Percentiles rank a stretch among this genome's conserved stretches.
phyloP scores from a whole-genome alignment of 1,284 basidiomycete species.

The Phellopilus nigrolimitatus region DNA sequence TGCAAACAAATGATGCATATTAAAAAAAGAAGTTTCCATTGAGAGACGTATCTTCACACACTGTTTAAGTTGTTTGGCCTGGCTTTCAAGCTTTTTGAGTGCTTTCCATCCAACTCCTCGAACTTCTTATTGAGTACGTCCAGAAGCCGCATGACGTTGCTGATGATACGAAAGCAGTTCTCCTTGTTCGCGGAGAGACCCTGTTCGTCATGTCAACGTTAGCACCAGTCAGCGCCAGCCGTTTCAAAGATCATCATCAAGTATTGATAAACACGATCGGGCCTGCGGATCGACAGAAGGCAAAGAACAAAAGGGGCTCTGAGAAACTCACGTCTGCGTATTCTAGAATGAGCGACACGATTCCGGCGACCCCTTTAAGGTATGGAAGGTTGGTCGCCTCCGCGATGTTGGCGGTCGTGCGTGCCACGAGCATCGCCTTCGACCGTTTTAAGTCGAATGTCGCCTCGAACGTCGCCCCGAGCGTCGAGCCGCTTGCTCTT shows the following conservation, averaged over 20 bases:
- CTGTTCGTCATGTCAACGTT: not conserved
- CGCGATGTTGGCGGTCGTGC: not conserved
- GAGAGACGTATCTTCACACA: not conserved
- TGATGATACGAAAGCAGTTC: constrained; percentile 4
- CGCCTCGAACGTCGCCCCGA: not conserved
- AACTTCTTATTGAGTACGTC: not conserved
- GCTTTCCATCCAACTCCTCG: not conserved
- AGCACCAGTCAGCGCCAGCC: not conserved
- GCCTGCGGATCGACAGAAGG: not conserved
- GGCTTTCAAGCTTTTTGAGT: not conserved
- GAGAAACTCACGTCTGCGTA: constrained; percentile 4
- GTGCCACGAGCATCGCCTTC: not conserved
- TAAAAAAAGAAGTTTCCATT: too few species aligned
- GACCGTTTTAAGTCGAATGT: not conserved
- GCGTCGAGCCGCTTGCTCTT: not conserved
- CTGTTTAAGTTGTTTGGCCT: not conserved
- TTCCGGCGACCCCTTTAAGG: constrained; percentile 5
- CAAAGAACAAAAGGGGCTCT: not conserved
- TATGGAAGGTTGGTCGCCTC: constrained; percentile 10
- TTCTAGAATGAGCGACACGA: constrained; percentile 4
- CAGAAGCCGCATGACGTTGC: not conserved
- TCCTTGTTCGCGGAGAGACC: constrained; percentile 6
- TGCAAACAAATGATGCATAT: not conserved
- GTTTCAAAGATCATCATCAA: not conserved
- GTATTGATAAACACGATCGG: not conserved